These are phyloP conservation scores for Candida palmyrensis DNA, from an alignment of 805 yeast species.

Conservation along the genomic window DNA sequence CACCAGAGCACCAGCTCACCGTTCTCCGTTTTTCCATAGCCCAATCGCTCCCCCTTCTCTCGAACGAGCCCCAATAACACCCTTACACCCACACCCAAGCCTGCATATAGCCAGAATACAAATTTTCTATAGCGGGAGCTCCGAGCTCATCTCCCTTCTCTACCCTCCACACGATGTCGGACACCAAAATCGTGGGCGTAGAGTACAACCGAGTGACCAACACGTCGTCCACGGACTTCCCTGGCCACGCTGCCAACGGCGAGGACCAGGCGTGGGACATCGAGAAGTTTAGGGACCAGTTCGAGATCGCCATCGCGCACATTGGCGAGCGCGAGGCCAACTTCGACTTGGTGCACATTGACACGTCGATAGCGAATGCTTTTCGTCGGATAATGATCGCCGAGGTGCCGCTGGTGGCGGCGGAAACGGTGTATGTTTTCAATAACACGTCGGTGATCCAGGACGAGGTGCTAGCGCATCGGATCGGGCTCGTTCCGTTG, in stretches of 20 bases:
- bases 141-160: too few relatives aligned
- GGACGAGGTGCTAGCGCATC: slow-evolving; percentile 93
- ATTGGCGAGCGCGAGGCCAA: slow-evolving; percentile 68
- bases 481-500: slow-evolving; percentile 90
- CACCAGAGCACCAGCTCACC: too few relatives aligned
- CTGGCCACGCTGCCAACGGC: slow-evolving; percentile 53
- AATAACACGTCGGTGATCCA: slow-evolving; percentile 96
- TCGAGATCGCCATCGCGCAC: slow-evolving; percentile 63
- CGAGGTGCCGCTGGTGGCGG: slow-evolving; percentile 94
- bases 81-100: too few relatives aligned
- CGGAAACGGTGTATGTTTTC: slow-evolving; percentile 84
- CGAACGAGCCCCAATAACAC: too few relatives aligned
- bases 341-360: slow-evolving; percentile 82
- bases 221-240: slow-evolving; percentile 86
- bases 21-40: too few relatives aligned
- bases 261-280: slow-evolving; percentile 76
- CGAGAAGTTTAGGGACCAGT: slow-evolving; percentile 65
- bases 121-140: too few relatives aligned
- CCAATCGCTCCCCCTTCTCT: too few relatives aligned
- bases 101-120: too few relatives aligned
- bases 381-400: slow-evolving; percentile 95
- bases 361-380: slow-evolving; percentile 92
- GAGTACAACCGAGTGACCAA: slow-evolving; percentile 90
- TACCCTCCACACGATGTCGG: slow-evolving; percentile 22
- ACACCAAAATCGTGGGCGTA: slow-evolving; percentile 66